These are phyloP conservation scores for Blastobotrys terrestris DNA, from an alignment of 805 yeast genomes.

Conservation along the genomic window DNA sequence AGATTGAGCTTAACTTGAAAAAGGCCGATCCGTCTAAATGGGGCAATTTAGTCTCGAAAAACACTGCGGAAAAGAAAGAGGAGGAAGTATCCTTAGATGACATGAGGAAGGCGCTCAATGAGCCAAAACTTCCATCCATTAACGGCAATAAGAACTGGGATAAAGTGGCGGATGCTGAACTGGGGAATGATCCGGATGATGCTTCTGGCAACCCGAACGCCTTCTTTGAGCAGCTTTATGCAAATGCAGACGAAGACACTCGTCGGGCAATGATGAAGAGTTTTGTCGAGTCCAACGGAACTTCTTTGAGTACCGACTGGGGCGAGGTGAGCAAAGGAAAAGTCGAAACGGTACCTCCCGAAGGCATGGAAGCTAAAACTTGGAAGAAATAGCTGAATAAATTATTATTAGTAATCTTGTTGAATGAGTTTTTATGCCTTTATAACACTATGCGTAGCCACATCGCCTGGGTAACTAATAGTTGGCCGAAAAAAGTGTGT, in stretches of 20 bases:
- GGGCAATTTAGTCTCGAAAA: constrained; percentile 7
- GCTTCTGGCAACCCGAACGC: constrained; percentile 42
- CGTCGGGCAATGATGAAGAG: constrained; percentile 95
- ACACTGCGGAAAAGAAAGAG: not conserved
- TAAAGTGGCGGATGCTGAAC: constrained; percentile 34
- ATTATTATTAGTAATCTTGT: not conserved
- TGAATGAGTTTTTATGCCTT: too few species aligned
- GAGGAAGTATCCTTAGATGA: constrained; percentile 2
- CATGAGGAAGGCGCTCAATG: constrained; percentile 3
- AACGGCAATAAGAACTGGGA: constrained; percentile 56
- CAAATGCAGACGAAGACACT: constrained; percentile 80
- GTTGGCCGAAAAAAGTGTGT: too few species aligned
- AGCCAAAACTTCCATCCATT: constrained; percentile 7
- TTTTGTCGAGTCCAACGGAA: constrained; percentile 88
- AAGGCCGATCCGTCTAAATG: constrained; percentile 36
- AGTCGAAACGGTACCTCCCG: constrained; percentile 69
- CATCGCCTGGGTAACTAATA: too few species aligned
- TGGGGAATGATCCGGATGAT: constrained; percentile 32
- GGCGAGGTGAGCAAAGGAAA: constrained; percentile 62
- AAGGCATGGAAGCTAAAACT: constrained; percentile 56
- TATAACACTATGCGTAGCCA: too few species aligned
- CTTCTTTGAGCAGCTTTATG: constrained; percentile 71
- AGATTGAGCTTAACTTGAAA: constrained; percentile 59
- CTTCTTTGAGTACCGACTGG: constrained; percentile 93
- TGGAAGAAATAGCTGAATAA: constrained; percentile 21